phyloP scores from a whole-genome alignment of 352 stramenopile genomes.

The Phytophthora crassamura region DNA sequence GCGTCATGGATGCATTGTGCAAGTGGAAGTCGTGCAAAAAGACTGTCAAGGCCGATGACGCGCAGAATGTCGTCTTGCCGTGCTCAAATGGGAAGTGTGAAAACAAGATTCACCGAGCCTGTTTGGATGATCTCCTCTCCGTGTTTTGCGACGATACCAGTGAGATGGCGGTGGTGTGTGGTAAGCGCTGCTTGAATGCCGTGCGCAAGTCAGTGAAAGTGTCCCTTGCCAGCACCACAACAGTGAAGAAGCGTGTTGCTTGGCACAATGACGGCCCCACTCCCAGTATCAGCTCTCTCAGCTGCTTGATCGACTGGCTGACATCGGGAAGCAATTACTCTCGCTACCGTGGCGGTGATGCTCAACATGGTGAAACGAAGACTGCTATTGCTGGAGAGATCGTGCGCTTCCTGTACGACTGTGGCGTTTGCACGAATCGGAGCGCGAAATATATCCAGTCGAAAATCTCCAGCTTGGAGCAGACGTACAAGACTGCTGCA shows the following conservation, averaged over 20 bases:
- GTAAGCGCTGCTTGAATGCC: constrained; percentile 8
- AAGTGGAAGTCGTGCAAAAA: constrained; percentile 12
- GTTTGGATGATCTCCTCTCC: constrained; percentile 1
- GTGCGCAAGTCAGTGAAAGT: constrained; percentile 3
- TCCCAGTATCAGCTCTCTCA: constrained; percentile 21
- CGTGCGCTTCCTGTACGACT: constrained; percentile 5
- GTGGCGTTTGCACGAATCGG: constrained; percentile 18
- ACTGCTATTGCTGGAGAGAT: constrained; percentile 17
- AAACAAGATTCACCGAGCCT: constrained; percentile 4
- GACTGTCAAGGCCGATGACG: neutral
- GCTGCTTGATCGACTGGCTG: constrained; percentile 30
- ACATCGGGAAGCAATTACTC: constrained; percentile 31
- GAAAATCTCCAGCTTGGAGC: constrained; percentile 25
- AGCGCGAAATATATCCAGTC: constrained; percentile 20
- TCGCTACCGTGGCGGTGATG: constrained; percentile 25
- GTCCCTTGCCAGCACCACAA: neutral
- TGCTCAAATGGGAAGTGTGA: neutral
- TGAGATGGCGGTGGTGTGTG: neutral
- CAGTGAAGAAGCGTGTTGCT: constrained; percentile 8
- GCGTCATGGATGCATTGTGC: no score
- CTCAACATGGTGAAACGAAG: constrained; percentile 25
- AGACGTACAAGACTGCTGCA: constrained; percentile 10
- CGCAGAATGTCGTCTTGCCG: neutral
- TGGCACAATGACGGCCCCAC: constrained; percentile 13
- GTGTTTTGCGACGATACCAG: neutral